Evolutionary conservation across 148 eudicot genomes (phyloP), one percentile per base, ranked within the genome.

Genomic region (Diospyros lotus): DNA sequence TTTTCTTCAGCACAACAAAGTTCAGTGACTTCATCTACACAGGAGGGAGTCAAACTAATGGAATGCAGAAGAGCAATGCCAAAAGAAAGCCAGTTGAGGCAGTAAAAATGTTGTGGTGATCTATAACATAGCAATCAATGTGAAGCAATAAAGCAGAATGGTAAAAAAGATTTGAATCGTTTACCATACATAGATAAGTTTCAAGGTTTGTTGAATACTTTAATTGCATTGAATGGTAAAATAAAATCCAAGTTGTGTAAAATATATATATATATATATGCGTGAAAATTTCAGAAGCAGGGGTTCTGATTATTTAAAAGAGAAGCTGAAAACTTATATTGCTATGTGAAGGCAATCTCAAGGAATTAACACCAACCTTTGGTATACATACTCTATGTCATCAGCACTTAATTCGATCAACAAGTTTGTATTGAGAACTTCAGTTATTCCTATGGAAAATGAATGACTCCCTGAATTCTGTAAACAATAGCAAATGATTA

Each of bases 321-420:
- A 39, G 10, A 8, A 6, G 6, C n/a, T 5, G 51, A 48, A 52
- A 68, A 68, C 4, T 6, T 13, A 52, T 1, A 11, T 38, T 4
- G 52, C 2, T 67, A 17, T 17, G 51, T 59, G 41, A 60, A 73
- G 66, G 58, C 58, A 39, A 72, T 40, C 62, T 40, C 64, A 54
- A 58, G 71, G 69, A 69, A 43, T 18, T 3, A 17, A 40, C 41
- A 61, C 74, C 54, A 56, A 91, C 97, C 93, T 90, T 78, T 94
- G 95, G 75, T 84, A 88, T 73, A 91, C 95, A 82, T 87, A 92
- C 79, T 94, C 98, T 46, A 94, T 90, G 82, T 94, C 98, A 84
- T 94, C 95, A 48, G 98, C 98, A 68, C 84, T 86, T 71, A 94
- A 64, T 80, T 94, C 97, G 75, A 94, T 80, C 88, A 94, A 71